Evolutionary conservation across 164 flowering plant genomes (phyloP), one percentile per base, ranked within the genome.

Genomic region (Aristolochia fimbriata): DNA sequence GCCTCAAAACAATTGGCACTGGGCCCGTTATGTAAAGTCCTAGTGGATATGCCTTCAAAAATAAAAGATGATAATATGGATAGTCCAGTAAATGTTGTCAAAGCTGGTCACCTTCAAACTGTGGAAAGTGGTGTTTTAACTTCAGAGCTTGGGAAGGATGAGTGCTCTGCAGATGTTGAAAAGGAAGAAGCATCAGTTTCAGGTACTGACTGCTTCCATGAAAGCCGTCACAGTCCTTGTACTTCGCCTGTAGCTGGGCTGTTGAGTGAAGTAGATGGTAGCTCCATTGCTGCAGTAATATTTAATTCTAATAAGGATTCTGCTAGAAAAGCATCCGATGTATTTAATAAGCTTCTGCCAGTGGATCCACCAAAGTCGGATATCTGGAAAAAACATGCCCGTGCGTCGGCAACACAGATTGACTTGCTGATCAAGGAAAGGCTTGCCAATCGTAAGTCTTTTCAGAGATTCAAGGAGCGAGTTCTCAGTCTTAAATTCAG

Each of bases 401-500:
- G 30, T 54, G 23, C 43, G 3, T 61, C 70, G 16, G 55, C 65
- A 23, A 46, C 52, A 49, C 64, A 71, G 55, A 64, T 37, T 63
- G 67, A 65, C 62, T n/a, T 59, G 1, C 55, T 55, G 2, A 47
- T 88, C 15, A 75, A 68, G 68, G 77, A 80, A 62, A 81, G 71
- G 62, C 72, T 88, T 66, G 67, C 63, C 1, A 62, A 2, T 68
- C 77, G 78, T 62, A 81, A 80, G 72, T 72, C 65, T 37, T 69
- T 63, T 62, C 67, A 75, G 56, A 81, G 65, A 61, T 87, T 87
- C 59, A 88, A 85, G 79, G 97, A 91, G 73, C 79, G 73, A 62
- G 85, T 76, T 17, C 66, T 91, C 30, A 51, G 82, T 30, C 78
- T 94, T 15, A 91, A 91, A 69, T 91, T 71, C 73, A 80, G 80